These are phyloP conservation scores for Talinum fruticosum DNA, from an alignment of 148 eudicot species.

Conservation along the genomic window DNA sequence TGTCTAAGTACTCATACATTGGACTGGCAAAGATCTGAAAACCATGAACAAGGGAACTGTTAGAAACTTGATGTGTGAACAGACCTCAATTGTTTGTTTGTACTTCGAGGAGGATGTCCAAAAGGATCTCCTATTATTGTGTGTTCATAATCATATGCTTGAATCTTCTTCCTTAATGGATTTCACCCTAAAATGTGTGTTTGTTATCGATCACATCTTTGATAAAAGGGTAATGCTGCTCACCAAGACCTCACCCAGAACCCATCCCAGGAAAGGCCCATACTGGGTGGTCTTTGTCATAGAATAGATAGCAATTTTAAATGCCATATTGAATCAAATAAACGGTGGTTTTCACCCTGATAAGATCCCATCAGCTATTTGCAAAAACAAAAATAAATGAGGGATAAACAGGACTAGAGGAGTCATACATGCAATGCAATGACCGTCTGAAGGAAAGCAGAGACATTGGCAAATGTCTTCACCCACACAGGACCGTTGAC, in stretches of 20 bases:
- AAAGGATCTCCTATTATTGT: neutral
- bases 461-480: conserved; percentile 59
- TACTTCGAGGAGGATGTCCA: neutral
- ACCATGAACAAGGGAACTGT: neutral
- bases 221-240: no score
- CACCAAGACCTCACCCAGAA: no score
- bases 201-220: no score
- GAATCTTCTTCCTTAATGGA: neutral
- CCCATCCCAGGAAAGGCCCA: no score
- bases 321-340: no score
- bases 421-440: conserved; percentile 76
- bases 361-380: neutral
- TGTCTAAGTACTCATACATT: conserved; percentile 91
- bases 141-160: neutral
- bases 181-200: no score
- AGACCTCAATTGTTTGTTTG: neutral
- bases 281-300: no score
- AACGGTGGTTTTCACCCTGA: no score
- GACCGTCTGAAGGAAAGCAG: conserved; percentile 77
- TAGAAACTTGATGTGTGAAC: neutral
- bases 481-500: conserved; percentile 79
- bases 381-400: neutral
- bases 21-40: conserved; percentile 94
- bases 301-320: no score
- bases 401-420: neutral